Evolutionary conservation across 345 rosid genomes (phyloP), one percentile per base, ranked within the genome.

Genomic region (Populus pruinosa): DNA sequence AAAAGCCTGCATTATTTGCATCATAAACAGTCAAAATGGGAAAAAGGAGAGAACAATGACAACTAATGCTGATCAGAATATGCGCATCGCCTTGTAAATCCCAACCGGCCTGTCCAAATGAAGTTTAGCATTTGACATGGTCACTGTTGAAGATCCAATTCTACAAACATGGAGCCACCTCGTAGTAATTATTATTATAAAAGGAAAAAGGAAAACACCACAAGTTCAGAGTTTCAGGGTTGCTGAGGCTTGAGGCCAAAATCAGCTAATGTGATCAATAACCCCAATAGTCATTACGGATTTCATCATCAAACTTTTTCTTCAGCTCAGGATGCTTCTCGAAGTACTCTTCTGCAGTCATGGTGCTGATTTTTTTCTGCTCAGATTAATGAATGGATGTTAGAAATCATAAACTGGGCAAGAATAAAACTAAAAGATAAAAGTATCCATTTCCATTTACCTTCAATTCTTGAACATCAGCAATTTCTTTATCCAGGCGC

Each of bases 301-400:
- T 96, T 83, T 93, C 99, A 33, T 96, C 99, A 79, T 96, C 98
- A 29, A 93, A 92, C 85, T 94, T 89, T 97, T 96, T 87, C 80
- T 91, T 96, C 72, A 96, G 88, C 78, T 96, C 99, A 0, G 99
- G 99, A 79, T 96, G 97, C 86, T 96, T 93, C 72, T 68, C 95
- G 73, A 96, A 96, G 91, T 96, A 96, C 76, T 96, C 99, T 8
- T 96, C 97, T 8, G 97, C 98, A 2, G 97, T 96, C 99, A 96
- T 96, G 86, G 99, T 94, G 88, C 98, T 91, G 78, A 96, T 72
- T 85, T 91, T 96, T 89, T 87, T 72, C 99, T 96, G 97, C 47
- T 21, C 44, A 49, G 21, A 44, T 36, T 12, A 53, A 76, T 53
- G 6, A 25, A 65, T 6, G 14, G 25, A 20, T 14, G 38, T 73